A percentile compares a stretch with the other conserved stretches of the same genome.
phyloP scores from a whole-genome alignment of 371 early-diverging fungal genomes.

The Mortierella sp. region DNA sequence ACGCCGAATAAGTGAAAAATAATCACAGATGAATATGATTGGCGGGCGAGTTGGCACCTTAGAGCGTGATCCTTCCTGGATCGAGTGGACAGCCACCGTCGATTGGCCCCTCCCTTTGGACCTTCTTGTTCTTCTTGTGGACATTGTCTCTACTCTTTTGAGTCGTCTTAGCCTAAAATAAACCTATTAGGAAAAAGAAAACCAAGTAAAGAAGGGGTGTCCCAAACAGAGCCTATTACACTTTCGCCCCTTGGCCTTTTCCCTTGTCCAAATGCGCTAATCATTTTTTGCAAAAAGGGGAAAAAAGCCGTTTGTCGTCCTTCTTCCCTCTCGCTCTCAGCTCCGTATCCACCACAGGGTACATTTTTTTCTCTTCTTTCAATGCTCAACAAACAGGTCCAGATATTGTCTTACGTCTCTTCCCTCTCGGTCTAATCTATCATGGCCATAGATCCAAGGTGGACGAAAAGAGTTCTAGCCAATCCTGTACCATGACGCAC shows the following conservation, averaged over 20 bases:
- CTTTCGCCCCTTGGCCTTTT: constrained; percentile 7
- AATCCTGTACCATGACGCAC: constrained; percentile 6
- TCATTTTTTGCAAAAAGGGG: not conserved
- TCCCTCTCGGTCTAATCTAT: not conserved
- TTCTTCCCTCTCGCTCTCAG: not conserved
- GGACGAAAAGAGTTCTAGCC: not conserved
- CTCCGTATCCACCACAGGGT: not conserved
- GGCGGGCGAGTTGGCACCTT: not conserved
- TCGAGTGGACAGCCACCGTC: constrained; percentile 3
- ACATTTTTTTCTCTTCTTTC: not conserved
- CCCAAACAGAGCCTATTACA: not conserved
- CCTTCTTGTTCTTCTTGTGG: not conserved
- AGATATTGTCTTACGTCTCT: not conserved
- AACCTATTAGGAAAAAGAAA: not conserved
- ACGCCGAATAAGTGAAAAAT: not conserved
- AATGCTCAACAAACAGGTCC: not conserved
- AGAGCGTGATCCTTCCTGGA: not conserved
- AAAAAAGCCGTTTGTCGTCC: not conserved
- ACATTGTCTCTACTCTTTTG: not conserved
- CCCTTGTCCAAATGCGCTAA: not conserved
- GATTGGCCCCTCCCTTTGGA: not conserved
- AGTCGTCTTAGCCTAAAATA: not conserved
- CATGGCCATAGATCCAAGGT: not conserved
- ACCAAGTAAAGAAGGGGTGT: not conserved
- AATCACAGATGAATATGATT: not conserved